These are phyloP conservation scores for Codiaeum variegatum DNA, from an alignment of 441 rosid species.

Conservation along the genomic window DNA sequence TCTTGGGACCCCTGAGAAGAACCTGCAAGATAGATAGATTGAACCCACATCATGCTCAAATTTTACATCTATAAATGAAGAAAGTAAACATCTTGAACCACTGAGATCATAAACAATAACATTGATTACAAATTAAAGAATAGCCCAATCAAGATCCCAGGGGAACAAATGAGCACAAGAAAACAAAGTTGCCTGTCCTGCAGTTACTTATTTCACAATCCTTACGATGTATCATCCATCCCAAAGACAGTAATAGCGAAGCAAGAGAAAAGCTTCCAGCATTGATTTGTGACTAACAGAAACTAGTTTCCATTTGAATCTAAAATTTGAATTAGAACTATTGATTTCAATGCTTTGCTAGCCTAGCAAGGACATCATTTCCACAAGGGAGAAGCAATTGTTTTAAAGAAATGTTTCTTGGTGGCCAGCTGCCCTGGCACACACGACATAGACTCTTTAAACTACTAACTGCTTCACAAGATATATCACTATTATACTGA, in stretches of 20 bases:
- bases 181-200: not conserved
- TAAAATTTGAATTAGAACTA: no score
- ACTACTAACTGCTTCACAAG: no score
- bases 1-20: conserved; percentile 96
- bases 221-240: not conserved
- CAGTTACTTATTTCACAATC: not conserved
- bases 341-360: no score
- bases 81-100: not conserved
- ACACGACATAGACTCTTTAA: no score
- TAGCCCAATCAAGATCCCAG: not conserved
- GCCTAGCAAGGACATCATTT: no score
- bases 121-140: not conserved
- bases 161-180: not conserved
- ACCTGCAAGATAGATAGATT: conserved; percentile 35
- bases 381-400: no score
- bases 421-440: no score
- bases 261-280: not conserved
- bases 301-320: not conserved
- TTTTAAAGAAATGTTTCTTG: no score
- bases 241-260: no score
- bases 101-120: not conserved
- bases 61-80: not conserved
- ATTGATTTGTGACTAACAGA: not conserved
- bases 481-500: no score
- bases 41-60: not conserved